These are phyloP conservation scores for Tuctoria greenei DNA, from an alignment of 176 grass and related monocot species.

Conservation along the genomic window DNA sequence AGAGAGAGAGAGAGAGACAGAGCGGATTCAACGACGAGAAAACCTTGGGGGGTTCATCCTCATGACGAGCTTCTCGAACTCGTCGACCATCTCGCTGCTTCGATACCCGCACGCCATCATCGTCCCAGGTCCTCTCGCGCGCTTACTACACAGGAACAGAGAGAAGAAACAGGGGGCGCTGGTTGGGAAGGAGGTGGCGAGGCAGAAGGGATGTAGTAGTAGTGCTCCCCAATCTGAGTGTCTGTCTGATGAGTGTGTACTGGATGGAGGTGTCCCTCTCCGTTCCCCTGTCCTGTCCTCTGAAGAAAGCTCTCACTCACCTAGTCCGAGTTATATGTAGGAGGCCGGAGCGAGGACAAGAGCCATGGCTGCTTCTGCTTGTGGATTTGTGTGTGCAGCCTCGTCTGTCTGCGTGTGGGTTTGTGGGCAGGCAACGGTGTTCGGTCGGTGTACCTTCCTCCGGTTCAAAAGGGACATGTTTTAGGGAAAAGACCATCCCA, in stretches of 20 bases:
- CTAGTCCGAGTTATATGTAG: conserved; percentile 40
- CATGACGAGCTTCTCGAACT: conserved; percentile 93
- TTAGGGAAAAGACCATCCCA: conserved; percentile 24
- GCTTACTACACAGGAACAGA: conserved; percentile 13
- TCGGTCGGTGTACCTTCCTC: conserved; percentile 47
- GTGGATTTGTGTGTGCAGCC: conserved; percentile 43
- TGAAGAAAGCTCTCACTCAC: conserved; percentile 39
- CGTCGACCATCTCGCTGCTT: conserved; percentile 69
- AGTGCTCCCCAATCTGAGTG: conserved; percentile 39
- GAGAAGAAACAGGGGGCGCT: background rate
- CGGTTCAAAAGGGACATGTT: conserved; percentile 46
- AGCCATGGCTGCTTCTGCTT: conserved; percentile 32
- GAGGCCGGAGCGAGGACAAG: conserved; percentile 18
- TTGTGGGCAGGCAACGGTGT: conserved; percentile 34
- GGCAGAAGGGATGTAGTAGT: conserved; percentile 46
- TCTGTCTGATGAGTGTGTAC: conserved; percentile 20
- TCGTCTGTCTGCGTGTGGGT: conserved; percentile 28
- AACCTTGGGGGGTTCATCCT: conserved; percentile 98
- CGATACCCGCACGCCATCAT: conserved; percentile 77
- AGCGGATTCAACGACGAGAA: background rate
- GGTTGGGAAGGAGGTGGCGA: background rate
- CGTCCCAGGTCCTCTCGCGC: conserved; percentile 4
- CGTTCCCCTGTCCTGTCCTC: conserved; percentile 15
- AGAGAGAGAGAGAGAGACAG: no score
- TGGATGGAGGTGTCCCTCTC: conserved; percentile 27